Conservation (phyloP, 768 basidiomycete species). For the Cystofilobasidium macerans region DNA sequence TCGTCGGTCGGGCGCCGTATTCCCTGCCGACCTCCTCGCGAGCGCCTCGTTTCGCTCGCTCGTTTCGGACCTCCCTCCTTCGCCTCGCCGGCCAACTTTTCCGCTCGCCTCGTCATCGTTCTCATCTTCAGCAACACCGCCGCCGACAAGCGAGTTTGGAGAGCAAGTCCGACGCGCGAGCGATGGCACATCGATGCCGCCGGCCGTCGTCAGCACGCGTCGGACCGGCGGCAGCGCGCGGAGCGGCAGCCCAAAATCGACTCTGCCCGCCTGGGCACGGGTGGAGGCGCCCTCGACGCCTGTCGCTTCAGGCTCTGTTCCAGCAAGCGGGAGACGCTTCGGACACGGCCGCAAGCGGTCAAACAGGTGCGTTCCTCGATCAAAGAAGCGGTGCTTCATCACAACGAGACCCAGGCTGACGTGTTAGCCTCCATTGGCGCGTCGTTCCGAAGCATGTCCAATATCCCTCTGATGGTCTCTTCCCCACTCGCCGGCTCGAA, state of each 20-base stretch:
- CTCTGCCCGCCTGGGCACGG: neutral
- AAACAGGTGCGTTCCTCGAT: neutral
- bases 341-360: conserved; percentile 1
- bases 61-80: neutral
- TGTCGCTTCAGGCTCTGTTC: neutral
- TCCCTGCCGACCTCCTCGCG: neutral
- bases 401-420: neutral
- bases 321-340: neutral
- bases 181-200: neutral
- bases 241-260: neutral
- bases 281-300: neutral
- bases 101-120: neutral
- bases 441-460: neutral
- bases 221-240: neutral
- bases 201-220: neutral
- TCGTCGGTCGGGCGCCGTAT: neutral
- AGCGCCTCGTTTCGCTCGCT: neutral
- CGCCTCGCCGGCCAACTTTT: neutral
- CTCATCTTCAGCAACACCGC: no score
- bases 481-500: neutral
- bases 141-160: no score
- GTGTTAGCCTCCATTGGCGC: neutral
- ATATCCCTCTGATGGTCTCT: neutral
- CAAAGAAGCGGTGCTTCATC: no score
- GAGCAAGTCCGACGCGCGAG: no score